A percentile compares a stretch with the other conserved stretches of the same genome.
phyloP scores from a whole-genome alignment of 2,329 filamentous ascomycete genomes.

The Fusarium mangiferae region DNA sequence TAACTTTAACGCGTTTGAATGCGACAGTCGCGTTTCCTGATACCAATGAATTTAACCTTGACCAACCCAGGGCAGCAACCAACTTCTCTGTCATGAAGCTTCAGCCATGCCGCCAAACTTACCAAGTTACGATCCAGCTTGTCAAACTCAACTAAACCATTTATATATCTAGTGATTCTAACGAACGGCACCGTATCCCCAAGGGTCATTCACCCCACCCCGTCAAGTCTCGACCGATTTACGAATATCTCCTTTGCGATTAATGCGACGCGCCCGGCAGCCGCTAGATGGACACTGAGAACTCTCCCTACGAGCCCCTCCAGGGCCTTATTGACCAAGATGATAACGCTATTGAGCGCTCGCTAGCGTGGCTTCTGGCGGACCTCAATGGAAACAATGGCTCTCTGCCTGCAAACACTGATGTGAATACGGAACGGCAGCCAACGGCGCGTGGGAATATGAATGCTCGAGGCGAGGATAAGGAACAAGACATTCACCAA shows the following conservation, averaged over 20 bases:
- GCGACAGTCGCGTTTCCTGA: constrained; percentile 34
- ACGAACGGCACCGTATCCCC: not conserved
- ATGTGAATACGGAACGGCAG: not conserved
- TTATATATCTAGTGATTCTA: not conserved
- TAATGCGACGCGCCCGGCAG: constrained; percentile 3
- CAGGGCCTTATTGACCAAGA: not conserved
- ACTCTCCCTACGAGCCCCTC: constrained; percentile 11
- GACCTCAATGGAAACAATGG: constrained; percentile 5
- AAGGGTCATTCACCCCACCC: not conserved
- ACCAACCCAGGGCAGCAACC: not conserved
- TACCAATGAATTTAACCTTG: constrained; percentile 15
- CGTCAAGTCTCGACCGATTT: constrained; percentile 5
- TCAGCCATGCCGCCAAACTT: not conserved
- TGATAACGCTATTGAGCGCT: constrained; percentile 13
- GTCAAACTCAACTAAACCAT: not conserved
- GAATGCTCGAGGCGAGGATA: not conserved
- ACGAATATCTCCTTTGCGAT: not conserved
- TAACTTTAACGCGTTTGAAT: constrained; percentile 34
- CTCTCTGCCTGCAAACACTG: not conserved
- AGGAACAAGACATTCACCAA: not conserved
- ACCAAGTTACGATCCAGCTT: not conserved
- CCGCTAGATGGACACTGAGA: constrained; percentile 29
- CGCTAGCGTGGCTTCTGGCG: constrained; percentile 11
- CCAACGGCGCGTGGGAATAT: not conserved
- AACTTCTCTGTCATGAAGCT: constrained; percentile 1